phyloP scores from a whole-genome alignment of 306 rosid genomes.

The Acacia crassicarpa region DNA sequence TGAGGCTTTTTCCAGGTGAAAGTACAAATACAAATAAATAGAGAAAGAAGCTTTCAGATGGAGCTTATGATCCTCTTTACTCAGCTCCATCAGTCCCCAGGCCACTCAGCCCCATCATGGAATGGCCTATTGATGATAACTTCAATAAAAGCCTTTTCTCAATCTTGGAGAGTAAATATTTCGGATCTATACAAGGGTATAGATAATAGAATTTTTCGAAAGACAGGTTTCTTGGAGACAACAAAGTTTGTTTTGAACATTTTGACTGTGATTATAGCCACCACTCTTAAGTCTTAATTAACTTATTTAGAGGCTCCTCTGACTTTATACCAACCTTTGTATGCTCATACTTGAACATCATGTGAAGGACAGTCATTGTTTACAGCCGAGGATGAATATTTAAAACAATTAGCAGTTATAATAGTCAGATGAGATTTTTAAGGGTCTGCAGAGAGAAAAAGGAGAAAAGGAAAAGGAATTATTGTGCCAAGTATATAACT shows the following conservation, averaged over 20 bases:
- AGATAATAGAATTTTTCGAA: slow-evolving; percentile 41
- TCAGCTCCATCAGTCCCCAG: slow-evolving; percentile 43
- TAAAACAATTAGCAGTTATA: background rate
- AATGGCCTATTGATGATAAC: slow-evolving; percentile 30
- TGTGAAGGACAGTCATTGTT: slow-evolving; percentile 23
- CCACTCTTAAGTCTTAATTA: slow-evolving; percentile 24
- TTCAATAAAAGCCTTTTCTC: slow-evolving; percentile 27
- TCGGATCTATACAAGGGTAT: slow-evolving; percentile 58
- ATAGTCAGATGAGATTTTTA: background rate
- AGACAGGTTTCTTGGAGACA: slow-evolving; percentile 55
- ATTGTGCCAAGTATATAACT: background rate
- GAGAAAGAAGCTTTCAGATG: slow-evolving; percentile 48
- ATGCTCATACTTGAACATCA: slow-evolving; percentile 19
- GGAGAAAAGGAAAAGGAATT: background rate
- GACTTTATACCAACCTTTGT: slow-evolving; percentile 35
- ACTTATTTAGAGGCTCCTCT: slow-evolving; percentile 28
- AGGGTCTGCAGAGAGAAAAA: background rate
- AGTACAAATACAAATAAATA: slow-evolving; percentile 40
- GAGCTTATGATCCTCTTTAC: slow-evolving; percentile 44
- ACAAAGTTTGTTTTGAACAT: slow-evolving; percentile 34
- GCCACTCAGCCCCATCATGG: slow-evolving; percentile 43
- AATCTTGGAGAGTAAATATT: slow-evolving; percentile 49
- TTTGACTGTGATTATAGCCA: slow-evolving; percentile 30
- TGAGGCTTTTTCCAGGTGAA: slow-evolving; percentile 43
- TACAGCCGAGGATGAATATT: background rate